Evolutionary conservation across 352 stramenopile genomes (phyloP), one percentile per base, ranked within the genome.

Genomic region (Pythium apleroticum): DNA sequence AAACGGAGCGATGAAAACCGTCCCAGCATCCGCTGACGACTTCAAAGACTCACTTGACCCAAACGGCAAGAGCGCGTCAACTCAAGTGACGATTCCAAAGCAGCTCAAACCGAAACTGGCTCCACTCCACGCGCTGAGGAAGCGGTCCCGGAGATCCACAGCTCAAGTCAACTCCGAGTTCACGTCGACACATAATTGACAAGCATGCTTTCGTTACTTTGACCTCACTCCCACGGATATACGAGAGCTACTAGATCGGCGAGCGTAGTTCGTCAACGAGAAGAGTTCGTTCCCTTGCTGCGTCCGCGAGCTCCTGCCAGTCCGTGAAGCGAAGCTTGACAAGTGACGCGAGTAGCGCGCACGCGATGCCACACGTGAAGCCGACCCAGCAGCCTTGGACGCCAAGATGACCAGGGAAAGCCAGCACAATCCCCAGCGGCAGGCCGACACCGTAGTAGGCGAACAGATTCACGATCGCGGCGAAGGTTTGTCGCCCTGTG

Each of bases 381-480:
- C 79, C 74, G 20, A 87, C 49, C 82, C 82, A 89, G 17, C 88
- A 69, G 15, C 82, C 82, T 43, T 81, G 66, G 19, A 91, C 72
- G n/a, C 73, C 76, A 12, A 84, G 49, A 7, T 74, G 46, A 25
- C 76, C 60, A 49, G 75, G 46, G 62, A 95, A 83, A 3, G 61
- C 85, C 10, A 93, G 58, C 12, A 88, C 15, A 19, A 77, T 77
- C 1, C 78, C 86, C 0, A 92, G 19, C 0, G 88, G 88, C 24
- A 96, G 76, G 17, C 88, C 86, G 9, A 90, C 77, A 1, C 78
- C 59, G 64, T 93, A 96, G 65, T 91, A 95, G 1, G 83, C 86
- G 15, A 90, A 71, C 12, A 85, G 76, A 54, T 91, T 92, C 6
- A 83, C 72, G n/a, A 74, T 69, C 2, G 85, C 80, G 11, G 74